Evolutionary conservation across 2,329 filamentous ascomycete species (phyloP).

Genomic region (Cladosporium austrohemisphaericum): DNA sequence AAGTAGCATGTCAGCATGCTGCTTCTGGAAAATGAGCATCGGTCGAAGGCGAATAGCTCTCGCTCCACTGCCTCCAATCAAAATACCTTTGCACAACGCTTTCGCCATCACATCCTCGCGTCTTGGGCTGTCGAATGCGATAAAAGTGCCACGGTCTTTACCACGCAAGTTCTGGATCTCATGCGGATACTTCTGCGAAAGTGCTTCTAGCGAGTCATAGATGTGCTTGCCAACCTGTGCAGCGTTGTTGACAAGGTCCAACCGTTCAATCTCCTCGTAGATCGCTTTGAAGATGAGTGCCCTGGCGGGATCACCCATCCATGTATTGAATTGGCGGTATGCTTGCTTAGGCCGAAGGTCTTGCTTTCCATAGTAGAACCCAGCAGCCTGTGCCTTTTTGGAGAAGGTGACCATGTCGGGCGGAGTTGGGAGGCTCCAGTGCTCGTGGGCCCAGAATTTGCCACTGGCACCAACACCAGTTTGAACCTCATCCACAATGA

Average conservation of each 20-base stretch:
- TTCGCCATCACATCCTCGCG: constrained; percentile 71
- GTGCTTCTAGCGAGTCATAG: constrained; percentile 61
- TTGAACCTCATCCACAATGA: constrained; percentile 91
- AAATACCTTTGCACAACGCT: constrained; percentile 74
- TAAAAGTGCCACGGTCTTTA: constrained; percentile 81
- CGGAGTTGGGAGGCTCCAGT: constrained; percentile 76
- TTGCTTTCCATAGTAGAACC: constrained; percentile 80
- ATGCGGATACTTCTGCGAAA: constrained; percentile 65
- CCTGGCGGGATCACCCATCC: constrained; percentile 86
- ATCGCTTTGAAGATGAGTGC: constrained; percentile 80
- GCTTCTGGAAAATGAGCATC: constrained; percentile 85
- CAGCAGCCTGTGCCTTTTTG: constrained; percentile 89
- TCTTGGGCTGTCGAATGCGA: constrained; percentile 78
- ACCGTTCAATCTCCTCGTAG: constrained; percentile 69
- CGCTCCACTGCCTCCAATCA: constrained; percentile 75
- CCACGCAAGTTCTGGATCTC: constrained; percentile 78
- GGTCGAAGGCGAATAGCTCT: constrained; percentile 72
- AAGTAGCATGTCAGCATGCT: constrained; percentile 78
- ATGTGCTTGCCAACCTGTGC: constrained; percentile 73
- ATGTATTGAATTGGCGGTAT: constrained; percentile 93
- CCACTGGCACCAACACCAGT: constrained; percentile 82
- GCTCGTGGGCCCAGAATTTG: constrained; percentile 85
- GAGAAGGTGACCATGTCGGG: constrained; percentile 91
- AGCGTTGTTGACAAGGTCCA: constrained; percentile 71
- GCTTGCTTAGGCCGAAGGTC: constrained; percentile 79